Evolutionary conservation across 2,329 filamentous ascomycete genomes (phyloP), one percentile per base, ranked within the genome.

Genomic region (Colletotrichum cuscutae): DNA sequence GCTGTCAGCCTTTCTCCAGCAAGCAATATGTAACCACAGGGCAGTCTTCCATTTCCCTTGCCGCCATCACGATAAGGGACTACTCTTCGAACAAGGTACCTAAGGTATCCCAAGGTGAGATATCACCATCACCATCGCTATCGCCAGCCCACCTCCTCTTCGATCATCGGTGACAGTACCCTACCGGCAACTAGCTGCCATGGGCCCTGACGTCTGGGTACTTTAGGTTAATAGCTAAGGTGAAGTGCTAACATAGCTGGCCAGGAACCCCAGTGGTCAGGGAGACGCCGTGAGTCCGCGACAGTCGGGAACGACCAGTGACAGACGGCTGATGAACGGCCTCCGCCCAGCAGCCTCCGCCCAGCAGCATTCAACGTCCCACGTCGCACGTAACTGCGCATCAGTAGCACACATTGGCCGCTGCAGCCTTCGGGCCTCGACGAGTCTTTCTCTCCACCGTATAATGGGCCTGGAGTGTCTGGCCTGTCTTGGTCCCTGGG

Each of bases 311-410:
- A 42, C n/a, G 52, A 24, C 64, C 64, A 66, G 54, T 66, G 37
- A 66, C 64, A 59, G 64, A 49, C 19, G 35, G 24, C 12, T 42
- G 13, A 46, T 24, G 37, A 22, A 46, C 37, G 26, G n/a, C 59
- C 19, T 2, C n/a, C 15, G n/a, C 64, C 26, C 28, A 60, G 56
- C 26, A 35, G 52, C 54, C 26, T 35, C 42, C 58, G 32, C 26
- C 61, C 26, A 12, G 30, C 68, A 60, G 32, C 54, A n/a, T 19
- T n/a, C 49, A 35, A 71, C 63, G 65, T 69, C 59, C 65, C 70
- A 72, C 70, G 65, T 72, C 58, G 42, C 54, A 59, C 59, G 70
- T 70, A 70, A 70, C 70, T 70, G 66, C 60, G 70, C 70, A 72
- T 46, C 60, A 65, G 56, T 70, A 72, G 60, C 35, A 72, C 35